These are phyloP conservation scores for Sisymbrium altissimum DNA, from an alignment of 345 rosid genomes.

Conservation along the genomic window DNA sequence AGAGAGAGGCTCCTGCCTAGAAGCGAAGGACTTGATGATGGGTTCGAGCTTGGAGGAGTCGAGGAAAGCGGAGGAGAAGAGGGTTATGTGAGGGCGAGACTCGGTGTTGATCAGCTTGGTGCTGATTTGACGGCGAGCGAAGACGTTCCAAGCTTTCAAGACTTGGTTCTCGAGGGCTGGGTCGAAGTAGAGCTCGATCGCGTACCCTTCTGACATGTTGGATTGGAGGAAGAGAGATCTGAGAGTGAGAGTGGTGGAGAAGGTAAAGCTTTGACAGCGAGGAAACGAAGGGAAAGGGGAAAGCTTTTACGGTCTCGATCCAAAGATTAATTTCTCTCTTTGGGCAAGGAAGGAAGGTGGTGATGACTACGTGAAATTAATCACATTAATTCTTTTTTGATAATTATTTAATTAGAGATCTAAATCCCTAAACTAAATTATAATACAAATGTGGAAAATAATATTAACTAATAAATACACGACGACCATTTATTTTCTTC, in stretches of 20 bases:
- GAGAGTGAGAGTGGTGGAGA: neutral
- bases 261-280: neutral
- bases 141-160: constrained; percentile 94
- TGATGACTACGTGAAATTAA: neutral
- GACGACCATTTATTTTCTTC: neutral
- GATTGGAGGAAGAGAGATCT: neutral
- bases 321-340: neutral
- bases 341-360: neutral
- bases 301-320: neutral
- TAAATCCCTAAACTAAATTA: neutral
- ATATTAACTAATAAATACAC: no score
- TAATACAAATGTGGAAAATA: neutral
- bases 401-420: neutral
- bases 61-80: constrained; percentile 51
- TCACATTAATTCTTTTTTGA: neutral
- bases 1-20: constrained; percentile 70
- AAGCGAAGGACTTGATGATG: constrained; percentile 49
- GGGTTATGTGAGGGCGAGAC: constrained; percentile 94
- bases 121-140: constrained; percentile 98
- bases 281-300: neutral
- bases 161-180: constrained; percentile 97
- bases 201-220: constrained; percentile 57
- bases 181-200: constrained; percentile 96
- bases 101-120: constrained; percentile 87
- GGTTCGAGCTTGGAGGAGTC: constrained; percentile 77